phyloP scores from a whole-genome alignment of 352 stramenopile genomes.

The Phytophthora tubulina region DNA sequence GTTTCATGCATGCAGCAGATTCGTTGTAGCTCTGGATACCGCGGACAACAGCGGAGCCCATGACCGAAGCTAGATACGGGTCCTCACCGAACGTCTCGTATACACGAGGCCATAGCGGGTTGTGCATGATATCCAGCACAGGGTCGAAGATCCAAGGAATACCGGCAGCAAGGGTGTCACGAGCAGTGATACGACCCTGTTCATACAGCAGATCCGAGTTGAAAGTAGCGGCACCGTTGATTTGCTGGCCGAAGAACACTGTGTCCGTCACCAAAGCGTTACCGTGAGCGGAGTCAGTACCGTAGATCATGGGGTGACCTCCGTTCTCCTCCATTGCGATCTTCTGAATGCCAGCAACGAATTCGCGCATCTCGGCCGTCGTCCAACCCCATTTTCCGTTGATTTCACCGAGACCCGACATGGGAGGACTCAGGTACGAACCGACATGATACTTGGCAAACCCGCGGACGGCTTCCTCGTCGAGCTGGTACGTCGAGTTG shows the following conservation, averaged over 20 bases:
- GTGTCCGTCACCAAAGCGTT: constrained; percentile 82
- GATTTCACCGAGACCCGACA: constrained; percentile 20
- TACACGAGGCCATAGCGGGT: constrained; percentile 85
- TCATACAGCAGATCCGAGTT: constrained; percentile 75
- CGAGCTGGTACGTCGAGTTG: constrained; percentile 61
- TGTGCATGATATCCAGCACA: constrained; percentile 78
- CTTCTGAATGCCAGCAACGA: constrained; percentile 80
- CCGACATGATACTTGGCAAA: constrained; percentile 82
- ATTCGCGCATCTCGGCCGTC: constrained; percentile 59
- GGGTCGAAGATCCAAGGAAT: constrained; percentile 91
- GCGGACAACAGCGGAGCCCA: constrained; percentile 68
- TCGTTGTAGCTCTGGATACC: constrained; percentile 74
- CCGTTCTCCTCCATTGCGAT: constrained; percentile 72
- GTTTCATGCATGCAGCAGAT: constrained; percentile 85
- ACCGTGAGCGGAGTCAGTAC: constrained; percentile 88
- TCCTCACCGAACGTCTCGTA: constrained; percentile 95
- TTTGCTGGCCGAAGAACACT: constrained; percentile 85
- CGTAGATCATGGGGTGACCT: constrained; percentile 78
- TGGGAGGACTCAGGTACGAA: constrained; percentile 81
- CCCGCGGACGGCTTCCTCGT: constrained; percentile 57
- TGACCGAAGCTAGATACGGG: constrained; percentile 72
- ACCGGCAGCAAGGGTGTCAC: constrained; percentile 80
- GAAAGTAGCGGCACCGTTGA: constrained; percentile 88
- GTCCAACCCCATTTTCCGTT: constrained; percentile 47
- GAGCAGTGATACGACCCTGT: constrained; percentile 40